A percentile compares a stretch with the other conserved stretches of the same genome.
phyloP scores from a whole-genome alignment of 139 green algal genomes.

The Coelastrella sp. region DNA sequence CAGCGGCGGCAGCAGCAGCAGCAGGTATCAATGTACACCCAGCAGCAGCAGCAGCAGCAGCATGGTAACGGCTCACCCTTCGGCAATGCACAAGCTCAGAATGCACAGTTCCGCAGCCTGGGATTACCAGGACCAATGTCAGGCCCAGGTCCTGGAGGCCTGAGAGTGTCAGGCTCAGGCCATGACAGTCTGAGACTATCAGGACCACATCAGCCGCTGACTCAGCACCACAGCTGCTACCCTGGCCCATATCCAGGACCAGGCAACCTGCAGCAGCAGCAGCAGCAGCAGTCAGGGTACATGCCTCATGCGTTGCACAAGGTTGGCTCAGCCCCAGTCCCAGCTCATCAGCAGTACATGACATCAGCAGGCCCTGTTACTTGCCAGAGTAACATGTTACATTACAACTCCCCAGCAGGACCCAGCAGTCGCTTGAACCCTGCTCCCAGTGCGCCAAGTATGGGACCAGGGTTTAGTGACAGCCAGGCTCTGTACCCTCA shows the following conservation, averaged over 20 bases:
- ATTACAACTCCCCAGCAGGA: not conserved
- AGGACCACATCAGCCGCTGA: not conserved
- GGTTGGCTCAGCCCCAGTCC: not conserved
- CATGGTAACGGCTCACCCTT: slow-evolving; percentile 25
- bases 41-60: not conserved
- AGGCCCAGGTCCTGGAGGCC: not conserved
- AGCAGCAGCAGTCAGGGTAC: slow-evolving; percentile 22
- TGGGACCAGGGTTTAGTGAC: not conserved
- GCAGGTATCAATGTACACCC: not conserved
- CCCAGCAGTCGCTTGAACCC: not conserved
- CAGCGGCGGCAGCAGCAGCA: slow-evolving; percentile 13
- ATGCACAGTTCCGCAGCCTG: slow-evolving; percentile 5
- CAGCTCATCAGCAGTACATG: not conserved
- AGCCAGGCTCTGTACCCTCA: not conserved
- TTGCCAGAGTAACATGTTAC: too few species aligned
- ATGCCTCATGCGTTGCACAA: not conserved
- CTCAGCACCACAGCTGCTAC: not conserved
- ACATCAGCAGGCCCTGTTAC: not conserved
- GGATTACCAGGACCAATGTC: not conserved
- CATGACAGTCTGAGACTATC: not conserved
- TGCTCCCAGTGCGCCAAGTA: not conserved
- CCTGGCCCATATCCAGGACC: not conserved
- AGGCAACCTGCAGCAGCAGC: not conserved
- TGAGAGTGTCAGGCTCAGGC: not conserved
- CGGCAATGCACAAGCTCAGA: slow-evolving; percentile 6